phyloP scores from a whole-genome alignment of 306 rosid species.

The Prunus mira region DNA sequence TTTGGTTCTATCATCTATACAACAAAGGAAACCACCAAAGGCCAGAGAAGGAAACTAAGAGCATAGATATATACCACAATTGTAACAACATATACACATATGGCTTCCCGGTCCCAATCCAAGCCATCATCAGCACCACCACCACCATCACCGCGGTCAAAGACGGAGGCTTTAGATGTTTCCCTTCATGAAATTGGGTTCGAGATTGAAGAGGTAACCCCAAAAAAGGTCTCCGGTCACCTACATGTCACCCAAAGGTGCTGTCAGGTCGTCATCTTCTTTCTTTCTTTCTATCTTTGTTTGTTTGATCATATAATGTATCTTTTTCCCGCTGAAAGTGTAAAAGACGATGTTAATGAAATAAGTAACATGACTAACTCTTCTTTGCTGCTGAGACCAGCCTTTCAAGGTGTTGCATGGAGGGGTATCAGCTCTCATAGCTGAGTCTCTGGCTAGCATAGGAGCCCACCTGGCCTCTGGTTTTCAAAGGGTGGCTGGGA shows the following conservation, averaged over 20 bases:
- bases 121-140: too few species aligned
- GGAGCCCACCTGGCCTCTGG: conserved; percentile 78
- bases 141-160: conserved; percentile 17
- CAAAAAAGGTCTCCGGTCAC: conserved; percentile 58
- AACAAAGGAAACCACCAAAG: too few species aligned
- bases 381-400: conserved; percentile 27
- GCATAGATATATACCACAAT: too few species aligned
- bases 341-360: neutral
- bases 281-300: neutral
- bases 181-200: conserved; percentile 68
- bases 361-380: neutral
- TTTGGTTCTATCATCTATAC: neutral
- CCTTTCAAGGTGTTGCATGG: conserved; percentile 97
- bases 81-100: neutral
- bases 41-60: too few species aligned
- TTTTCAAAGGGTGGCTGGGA: conserved; percentile 76
- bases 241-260: conserved; percentile 58
- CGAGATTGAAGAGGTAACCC: conserved; percentile 46
- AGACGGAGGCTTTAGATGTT: conserved; percentile 45
- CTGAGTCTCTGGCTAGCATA: conserved; percentile 73
- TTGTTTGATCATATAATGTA: neutral
- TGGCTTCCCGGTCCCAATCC: conserved; percentile 7
- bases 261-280: conserved; percentile 56
- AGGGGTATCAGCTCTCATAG: conserved; percentile 87
- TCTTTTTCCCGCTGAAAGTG: neutral